Base-by-base conservation (phyloP, 768 basidiomycete genomes). In the Amanita polypyramis region DNA sequence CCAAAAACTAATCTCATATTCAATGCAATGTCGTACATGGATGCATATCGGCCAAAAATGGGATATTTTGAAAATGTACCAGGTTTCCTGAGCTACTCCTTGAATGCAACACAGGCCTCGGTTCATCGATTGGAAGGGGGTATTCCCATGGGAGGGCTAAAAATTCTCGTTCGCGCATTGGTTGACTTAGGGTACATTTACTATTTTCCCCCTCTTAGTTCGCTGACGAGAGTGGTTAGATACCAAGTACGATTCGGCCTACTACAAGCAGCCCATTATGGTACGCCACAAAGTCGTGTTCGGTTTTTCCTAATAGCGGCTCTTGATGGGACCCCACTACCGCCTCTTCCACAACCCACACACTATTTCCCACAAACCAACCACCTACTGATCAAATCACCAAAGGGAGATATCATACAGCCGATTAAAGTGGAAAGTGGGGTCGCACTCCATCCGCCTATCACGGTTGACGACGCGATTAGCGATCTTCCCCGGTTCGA, bases 381-480 rank as follows among this genome's bases (percentile, higher is more conserved):
- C 23, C 53, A 56, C 0, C 61, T 87, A n/a, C 60, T 67, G 10
- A 73, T 89, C 43, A 75, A 69, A 39, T 61, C 81, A 29, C 66
- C 73, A 2, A 69, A 69, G 27, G 70, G 65, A 1, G 54, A 64
- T 9, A 44, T 49, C 1, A 60, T 79, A 21, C 56, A 53, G 2
- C 75, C 78, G 0, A 73, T 85, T 14, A 65, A 64, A 10, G 67
- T 70, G 0, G 56, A 62, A 3, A 50, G 55, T 17, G 85, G 85
- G 0, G 70, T 68, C 1, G 80, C 79, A 1, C 73, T 75, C 0
- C 77, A 81, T 58, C 66, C 64, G 6, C 67, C 67, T 53, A 76
- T 88, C 17, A 75, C 77, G 0, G 73, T 88, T 35, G 72, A 75
- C 17, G 85, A 88, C 57, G 85, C 87, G 1, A 86, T 90, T 42